Percentiles rank a stretch among this genome's conserved stretches.
Evolutionary conservation across 2,329 filamentous ascomycete species (phyloP).

Genomic region (Apiospora arundinis): DNA sequence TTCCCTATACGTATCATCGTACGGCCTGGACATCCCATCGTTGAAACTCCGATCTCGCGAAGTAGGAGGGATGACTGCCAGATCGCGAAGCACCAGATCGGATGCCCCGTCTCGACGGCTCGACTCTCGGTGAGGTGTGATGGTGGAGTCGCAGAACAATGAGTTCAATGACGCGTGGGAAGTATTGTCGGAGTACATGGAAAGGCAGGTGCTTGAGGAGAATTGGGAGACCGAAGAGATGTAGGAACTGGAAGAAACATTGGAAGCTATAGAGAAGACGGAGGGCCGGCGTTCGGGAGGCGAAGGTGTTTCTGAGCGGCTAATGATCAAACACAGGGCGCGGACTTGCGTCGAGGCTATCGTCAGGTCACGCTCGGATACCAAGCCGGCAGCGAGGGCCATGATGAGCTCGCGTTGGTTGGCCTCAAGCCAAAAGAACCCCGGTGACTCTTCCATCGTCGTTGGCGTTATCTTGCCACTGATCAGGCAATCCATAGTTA

Average conservation of each 20-base stretch:
- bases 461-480: not conserved
- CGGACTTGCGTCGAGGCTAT: not conserved
- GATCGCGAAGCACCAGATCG: not conserved
- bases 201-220: not conserved
- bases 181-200: not conserved
- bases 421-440: not conserved
- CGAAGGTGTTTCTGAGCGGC: not conserved
- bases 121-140: not conserved
- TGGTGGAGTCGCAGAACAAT: not conserved
- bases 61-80: not conserved
- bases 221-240: not conserved
- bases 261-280: not conserved
- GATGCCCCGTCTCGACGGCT: not conserved
- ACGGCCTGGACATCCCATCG: not conserved
- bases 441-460: not conserved
- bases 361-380: not conserved
- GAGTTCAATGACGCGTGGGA: not conserved
- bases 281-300: not conserved
- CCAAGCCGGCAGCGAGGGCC: not conserved
- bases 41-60: not conserved
- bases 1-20: not conserved
- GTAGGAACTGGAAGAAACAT: not conserved
- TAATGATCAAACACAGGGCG: not conserved
- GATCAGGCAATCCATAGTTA: not conserved
- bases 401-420: not conserved